Base-by-base conservation (phyloP, 352 stramenopile genomes). In the Phytopythium mirpurense region DNA sequence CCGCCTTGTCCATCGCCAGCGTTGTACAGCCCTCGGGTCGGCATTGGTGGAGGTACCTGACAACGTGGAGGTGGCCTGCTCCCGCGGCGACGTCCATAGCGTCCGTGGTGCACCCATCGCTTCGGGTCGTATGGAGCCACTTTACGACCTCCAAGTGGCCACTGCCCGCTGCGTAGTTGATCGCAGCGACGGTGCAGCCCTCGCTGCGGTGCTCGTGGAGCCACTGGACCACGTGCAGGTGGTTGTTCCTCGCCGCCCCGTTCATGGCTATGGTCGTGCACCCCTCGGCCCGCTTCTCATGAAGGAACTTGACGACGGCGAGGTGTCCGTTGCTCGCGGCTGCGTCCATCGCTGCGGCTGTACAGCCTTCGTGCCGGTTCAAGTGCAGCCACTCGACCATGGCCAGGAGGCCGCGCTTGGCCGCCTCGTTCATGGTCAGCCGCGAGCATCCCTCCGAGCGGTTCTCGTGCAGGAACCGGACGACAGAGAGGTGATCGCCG, bases 131-230 rank as follows among this genome's bases (percentile, higher is more conserved):
- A 24, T 23, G 18, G 3, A 44, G 9, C 6, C 14, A 44, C 38
- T 41, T 8, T 5, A 41, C 36, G 6, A 41, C 18, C 36, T 5
- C 36, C 0, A 41, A 14, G 18, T 41, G 36, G 36, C 36, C 36
- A 14, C 18, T 41, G 8, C 36, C 36, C 14, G 36, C 36, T 19
- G 36, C 36, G 14, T 41, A 14, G 51, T 90, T 74, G 70, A 93
- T 83, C 3, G 81, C 80, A 27, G 78, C 74, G 2, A 63, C 79
- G 21, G 83, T 88, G 62, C 77, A 91, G 26, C 81, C 81, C 65
- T 91, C 83, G 0, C 35, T 43, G 10, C 81, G 72, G 43, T 91
- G 70, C 38, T 59, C 56, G 19, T 92, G 77, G 27, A 94, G 67
- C 81, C 81, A 94, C 41, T 78, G 47, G 23, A 94, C 74, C 10